Conservation (phyloP, 148 eudicot genomes). For the Camellia japonica region DNA sequence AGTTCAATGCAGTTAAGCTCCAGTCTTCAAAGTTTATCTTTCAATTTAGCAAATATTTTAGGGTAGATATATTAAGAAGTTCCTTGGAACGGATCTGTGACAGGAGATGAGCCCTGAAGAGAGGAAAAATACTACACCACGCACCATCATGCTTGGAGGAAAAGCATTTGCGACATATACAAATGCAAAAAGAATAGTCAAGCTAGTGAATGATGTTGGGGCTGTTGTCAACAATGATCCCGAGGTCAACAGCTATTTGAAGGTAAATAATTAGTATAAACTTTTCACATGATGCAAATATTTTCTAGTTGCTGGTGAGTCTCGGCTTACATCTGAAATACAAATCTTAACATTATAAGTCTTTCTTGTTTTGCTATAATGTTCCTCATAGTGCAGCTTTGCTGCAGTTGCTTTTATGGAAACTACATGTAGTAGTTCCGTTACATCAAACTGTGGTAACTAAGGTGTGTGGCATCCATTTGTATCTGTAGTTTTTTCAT, state of each 20-base stretch:
- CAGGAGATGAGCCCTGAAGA: slow-evolving; percentile 96
- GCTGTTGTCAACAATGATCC: slow-evolving; percentile 91
- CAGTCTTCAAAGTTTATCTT: background rate
- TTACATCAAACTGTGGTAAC: no score
- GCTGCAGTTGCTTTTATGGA: background rate
- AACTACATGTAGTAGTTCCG: background rate
- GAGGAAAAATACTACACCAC: slow-evolving; percentile 68
- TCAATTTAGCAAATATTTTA: background rate
- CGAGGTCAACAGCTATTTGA: slow-evolving; percentile 79
- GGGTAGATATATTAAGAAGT: background rate
- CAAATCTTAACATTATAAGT: background rate
- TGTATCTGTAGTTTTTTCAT: background rate
- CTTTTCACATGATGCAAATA: background rate
- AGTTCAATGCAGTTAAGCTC: background rate
- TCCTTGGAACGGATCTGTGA: slow-evolving; percentile 12
- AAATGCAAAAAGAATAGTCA: slow-evolving; percentile 95
- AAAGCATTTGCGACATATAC: slow-evolving; percentile 97
- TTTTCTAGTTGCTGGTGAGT: background rate
- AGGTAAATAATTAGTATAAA: slow-evolving; percentile 41
- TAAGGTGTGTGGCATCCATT: background rate
- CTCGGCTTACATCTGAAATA: background rate
- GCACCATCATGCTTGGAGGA: slow-evolving; percentile 95
- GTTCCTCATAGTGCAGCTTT: background rate
- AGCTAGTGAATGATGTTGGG: slow-evolving; percentile 90
- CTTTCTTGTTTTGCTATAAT: background rate